Percentiles rank a stretch among this genome's conserved stretches.
These are phyloP conservation scores for Didymella segeticola DNA, from an alignment of 2,329 filamentous ascomycete species.

Conservation along the genomic window DNA sequence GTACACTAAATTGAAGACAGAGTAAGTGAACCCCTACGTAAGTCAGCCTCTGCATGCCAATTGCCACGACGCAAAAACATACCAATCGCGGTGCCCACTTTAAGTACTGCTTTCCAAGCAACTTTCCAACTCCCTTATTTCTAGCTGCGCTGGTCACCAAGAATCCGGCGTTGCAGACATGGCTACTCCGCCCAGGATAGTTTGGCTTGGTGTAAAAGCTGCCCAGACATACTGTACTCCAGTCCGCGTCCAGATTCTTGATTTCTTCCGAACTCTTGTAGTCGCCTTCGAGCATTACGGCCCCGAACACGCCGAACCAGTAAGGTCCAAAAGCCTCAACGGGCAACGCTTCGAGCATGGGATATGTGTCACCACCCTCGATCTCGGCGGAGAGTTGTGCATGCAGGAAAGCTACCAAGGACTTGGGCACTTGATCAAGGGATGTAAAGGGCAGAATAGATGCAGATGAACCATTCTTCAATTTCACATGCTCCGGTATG, in stretches of 20 bases:
- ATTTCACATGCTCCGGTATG: conserved; percentile 73
- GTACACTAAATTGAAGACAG: conserved; percentile 88
- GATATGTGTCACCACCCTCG: conserved; percentile 85
- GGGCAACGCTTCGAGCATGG: conserved; percentile 77
- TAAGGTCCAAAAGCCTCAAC: conserved; percentile 75
- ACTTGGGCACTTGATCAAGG: conserved; percentile 70
- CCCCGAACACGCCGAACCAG: conserved; percentile 87
- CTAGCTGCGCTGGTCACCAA: conserved; percentile 48
- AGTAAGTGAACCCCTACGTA: conserved; percentile 76
- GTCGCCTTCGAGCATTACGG: conserved; percentile 80
- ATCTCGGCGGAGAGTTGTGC: conserved; percentile 86
- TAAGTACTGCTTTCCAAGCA: conserved; percentile 53
- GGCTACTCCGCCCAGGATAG: conserved; percentile 83
- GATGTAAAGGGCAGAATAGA: conserved; percentile 81
- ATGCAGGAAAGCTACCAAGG: conserved; percentile 74
- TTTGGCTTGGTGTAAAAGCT: conserved; percentile 85
- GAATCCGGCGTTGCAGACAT: conserved; percentile 71
- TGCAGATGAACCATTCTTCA: conserved; percentile 75
- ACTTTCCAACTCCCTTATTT: conserved; percentile 51
- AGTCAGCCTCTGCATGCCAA: neutral
- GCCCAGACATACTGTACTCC: conserved; percentile 77
- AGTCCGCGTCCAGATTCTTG: conserved; percentile 45
- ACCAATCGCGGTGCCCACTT: conserved; percentile 53
- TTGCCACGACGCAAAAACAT: neutral
- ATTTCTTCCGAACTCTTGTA: conserved; percentile 60